phyloP scores from a whole-genome alignment of 805 yeast genomes.

The Cyberlindnera euphorbiiphila region DNA sequence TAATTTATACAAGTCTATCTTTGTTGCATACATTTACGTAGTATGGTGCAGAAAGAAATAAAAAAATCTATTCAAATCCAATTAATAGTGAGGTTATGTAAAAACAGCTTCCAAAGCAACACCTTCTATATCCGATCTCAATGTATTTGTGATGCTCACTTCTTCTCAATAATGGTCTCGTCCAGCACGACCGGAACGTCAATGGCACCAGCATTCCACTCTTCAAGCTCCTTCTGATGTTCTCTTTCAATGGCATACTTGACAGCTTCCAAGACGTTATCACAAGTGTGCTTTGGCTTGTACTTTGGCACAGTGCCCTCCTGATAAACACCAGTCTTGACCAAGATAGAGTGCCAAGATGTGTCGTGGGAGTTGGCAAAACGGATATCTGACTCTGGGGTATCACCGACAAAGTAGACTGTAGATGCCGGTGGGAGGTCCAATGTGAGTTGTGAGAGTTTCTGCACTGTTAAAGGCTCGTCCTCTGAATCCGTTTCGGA shows the following conservation, averaged over 20 bases:
- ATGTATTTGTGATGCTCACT: neutral
- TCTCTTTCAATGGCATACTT: slow-evolving; percentile 80
- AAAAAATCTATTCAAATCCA: no score
- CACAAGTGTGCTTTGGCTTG: slow-evolving; percentile 70
- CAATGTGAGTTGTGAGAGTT: slow-evolving; percentile 39
- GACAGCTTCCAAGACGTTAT: slow-evolving; percentile 77
- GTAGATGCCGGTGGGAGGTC: slow-evolving; percentile 81
- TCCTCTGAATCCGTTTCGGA: slow-evolving; percentile 31
- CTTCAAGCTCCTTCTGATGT: slow-evolving; percentile 64
- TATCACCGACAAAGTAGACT: slow-evolving; percentile 85
- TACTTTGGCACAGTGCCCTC: slow-evolving; percentile 77
- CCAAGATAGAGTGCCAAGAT: slow-evolving; percentile 81
- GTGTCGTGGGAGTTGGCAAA: slow-evolving; percentile 84
- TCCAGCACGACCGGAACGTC: slow-evolving; percentile 49
- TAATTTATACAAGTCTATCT: neutral
- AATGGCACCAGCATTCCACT: slow-evolving; percentile 61
- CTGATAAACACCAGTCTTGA: slow-evolving; percentile 83
- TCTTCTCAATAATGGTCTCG: slow-evolving; percentile 30
- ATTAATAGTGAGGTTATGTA: no score
- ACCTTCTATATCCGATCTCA: slow-evolving; percentile 1
- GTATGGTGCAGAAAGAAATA: no score
- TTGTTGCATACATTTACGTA: no score
- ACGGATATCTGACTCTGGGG: slow-evolving; percentile 84
- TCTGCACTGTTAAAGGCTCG: slow-evolving; percentile 44
- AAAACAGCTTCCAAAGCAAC: no score